Conservation (phyloP, 1,284 basidiomycete genomes). For the Hymenochaete sp. region DNA sequence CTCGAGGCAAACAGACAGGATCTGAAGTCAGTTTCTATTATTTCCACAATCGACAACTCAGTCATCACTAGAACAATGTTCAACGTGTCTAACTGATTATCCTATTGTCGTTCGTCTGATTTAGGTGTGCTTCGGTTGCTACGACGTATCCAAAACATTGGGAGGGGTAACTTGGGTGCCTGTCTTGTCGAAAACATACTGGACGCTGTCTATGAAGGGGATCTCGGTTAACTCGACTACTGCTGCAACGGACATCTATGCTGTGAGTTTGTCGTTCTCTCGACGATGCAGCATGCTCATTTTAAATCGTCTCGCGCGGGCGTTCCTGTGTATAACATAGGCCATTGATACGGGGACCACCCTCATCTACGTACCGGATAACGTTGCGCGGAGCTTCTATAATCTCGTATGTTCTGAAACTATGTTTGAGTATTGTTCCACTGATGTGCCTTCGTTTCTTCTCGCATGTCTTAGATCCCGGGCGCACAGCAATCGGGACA, state of each 20-base stretch:
- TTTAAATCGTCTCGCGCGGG: neutral
- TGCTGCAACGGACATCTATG: constrained; percentile 24
- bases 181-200: constrained; percentile 48
- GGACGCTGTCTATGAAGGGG: constrained; percentile 42
- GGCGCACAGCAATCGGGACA: constrained; percentile 33
- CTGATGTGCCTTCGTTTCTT: neutral
- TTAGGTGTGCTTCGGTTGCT: constrained; percentile 53
- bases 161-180: constrained; percentile 43
- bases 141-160: constrained; percentile 40
- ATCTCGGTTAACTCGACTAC: constrained; percentile 28
- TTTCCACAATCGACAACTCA: too few relatives aligned
- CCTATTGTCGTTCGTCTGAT: neutral
- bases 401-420: constrained; percentile 24
- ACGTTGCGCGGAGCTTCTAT: constrained; percentile 35
- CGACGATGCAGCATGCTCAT: neutral
- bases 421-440: neutral
- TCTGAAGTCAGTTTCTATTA: constrained; percentile 36
- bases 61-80: too few relatives aligned
- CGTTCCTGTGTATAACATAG: constrained; percentile 24
- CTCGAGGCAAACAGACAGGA: constrained; percentile 35
- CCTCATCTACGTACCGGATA: constrained; percentile 43
- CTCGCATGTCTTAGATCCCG: constrained; percentile 35
- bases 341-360: constrained; percentile 57
- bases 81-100: constrained; percentile 6
- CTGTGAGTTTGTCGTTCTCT: constrained; percentile 27